Base-by-base conservation (phyloP, 108 stramenopile species). In the Chaetoceros tenuissimus region DNA sequence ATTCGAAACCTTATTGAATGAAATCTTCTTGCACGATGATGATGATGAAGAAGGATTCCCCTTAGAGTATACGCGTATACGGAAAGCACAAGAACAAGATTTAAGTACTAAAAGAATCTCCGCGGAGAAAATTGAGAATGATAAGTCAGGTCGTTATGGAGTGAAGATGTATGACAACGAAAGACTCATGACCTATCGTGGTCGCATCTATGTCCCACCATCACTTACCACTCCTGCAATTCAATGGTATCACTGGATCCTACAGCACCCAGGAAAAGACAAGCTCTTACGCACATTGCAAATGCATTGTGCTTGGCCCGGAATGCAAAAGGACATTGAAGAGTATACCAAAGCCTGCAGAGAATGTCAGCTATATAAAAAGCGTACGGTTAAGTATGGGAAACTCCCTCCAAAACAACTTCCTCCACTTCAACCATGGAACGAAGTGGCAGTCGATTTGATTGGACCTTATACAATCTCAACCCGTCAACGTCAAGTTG, bases 381-480 rank as follows among this genome's bases (percentile, higher is more conserved):
- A 1, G 16, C 46, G 25, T 18, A 31, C 31, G 3, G n/a, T 48
- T 8, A 55, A 61, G 0, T 63, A 75, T 67, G 74, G 74, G 2
- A 19, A 66, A 1, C 18, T 58, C 3, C 50, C 69, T 22, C 47
- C 55, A 16, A 24, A 50, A 25, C 43, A 71, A 3, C 54, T 53
- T 19, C 50, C 47, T 0, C 16, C 48, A 22, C 29, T 51, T 0
- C 20, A 23, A 0, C 75, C 75, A 13, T 76, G 67, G 61, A 21
- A 60, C 25, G 53, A 68, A 64, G 57, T 58, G 2, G 57, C 48
- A 3, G 55, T 70, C 46, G 69, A 75, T 52, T 48, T 75, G 2
- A 70, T 75, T 17, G 69, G 74, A 17, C 74, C 74, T 2, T 75
- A 69, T 69, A 60, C 13, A 25, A 43, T 77, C 3, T 27, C 53